Base-by-base conservation (phyloP, 257 asterid genomes). In the Nicotiana undulata region DNA sequence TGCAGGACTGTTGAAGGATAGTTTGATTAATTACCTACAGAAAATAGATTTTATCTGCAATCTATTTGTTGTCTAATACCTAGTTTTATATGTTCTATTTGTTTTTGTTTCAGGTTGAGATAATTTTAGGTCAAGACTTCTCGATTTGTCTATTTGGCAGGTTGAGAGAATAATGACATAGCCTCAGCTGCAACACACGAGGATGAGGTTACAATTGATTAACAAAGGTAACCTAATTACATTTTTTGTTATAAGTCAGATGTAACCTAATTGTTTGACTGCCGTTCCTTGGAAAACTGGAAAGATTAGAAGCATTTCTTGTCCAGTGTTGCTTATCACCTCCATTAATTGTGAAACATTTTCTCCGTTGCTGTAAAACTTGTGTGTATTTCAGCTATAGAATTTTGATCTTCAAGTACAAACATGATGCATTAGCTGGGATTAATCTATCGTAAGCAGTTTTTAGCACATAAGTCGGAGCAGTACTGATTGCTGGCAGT, bases 181-280 rank as follows among this genome's bases (percentile, higher is more conserved):
- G 78, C 78, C 1, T 22, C 78, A 13, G 40, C 78, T 46, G 40
- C 24, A 24, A 72, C 15, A 7, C 26, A 16, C 78, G 24, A 72
- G 78, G 60, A 72, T 72, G 78, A 46, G 61, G 78, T 72, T 72
- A 15, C 61, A 24, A 72, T 72, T 46, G 40, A 72, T 72, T 15
- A 72, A 49, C 58, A 72, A 40, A 72, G 78, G 78, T 72, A 46
- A 12, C 9, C 0, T 0, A 3, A 34, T 67, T 28, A 9, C 32
- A 29, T 46, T 10, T 11, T 70, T 68, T 44, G 22, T 1, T 40
- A 70, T 34, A 70, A 70, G 59, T 29, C 2, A 22, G 15, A 16
- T 22, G 58, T 68, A 40, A 12, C 58, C 58, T 44, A 40, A 12
- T 0, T 40, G 24, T 70, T 46, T 49, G 40, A 1, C 34, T 72